Evolutionary conservation across 768 basidiomycete species (phyloP).

Genomic region (Pulveroboletus sp.): DNA sequence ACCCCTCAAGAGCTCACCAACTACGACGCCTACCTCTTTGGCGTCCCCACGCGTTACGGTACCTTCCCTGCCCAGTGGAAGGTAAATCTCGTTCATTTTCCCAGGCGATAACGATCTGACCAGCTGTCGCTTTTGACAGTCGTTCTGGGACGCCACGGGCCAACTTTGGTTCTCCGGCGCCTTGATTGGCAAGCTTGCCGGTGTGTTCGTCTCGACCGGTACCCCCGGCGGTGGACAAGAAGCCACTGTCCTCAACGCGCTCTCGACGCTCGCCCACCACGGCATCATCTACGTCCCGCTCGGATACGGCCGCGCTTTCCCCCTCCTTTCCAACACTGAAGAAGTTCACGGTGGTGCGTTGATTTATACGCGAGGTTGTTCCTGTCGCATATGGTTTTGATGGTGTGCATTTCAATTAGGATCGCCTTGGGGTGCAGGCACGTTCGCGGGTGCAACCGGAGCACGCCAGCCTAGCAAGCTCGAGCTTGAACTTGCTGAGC

Average conservation of each 20-base stretch:
- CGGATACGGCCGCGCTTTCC: constrained; percentile 54
- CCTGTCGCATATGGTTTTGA: background rate
- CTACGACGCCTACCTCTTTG: constrained; percentile 42
- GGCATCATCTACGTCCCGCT: constrained; percentile 71
- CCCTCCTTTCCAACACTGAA: constrained; percentile 40
- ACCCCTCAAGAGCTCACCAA: constrained; percentile 11
- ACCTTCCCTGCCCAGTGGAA: constrained; percentile 56
- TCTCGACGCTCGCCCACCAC: constrained; percentile 69
- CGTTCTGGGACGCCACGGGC: constrained; percentile 78
- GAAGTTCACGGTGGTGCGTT: constrained; percentile 57
- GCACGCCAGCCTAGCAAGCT: constrained; percentile 46
- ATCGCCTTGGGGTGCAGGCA: constrained; percentile 78
- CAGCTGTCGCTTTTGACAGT: constrained; percentile 29
- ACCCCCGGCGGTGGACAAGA: constrained; percentile 78
- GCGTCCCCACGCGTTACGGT: constrained; percentile 45
- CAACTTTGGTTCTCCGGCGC: constrained; percentile 56
- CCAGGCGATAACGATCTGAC: constrained; percentile 1
- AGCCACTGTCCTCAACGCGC: constrained; percentile 44
- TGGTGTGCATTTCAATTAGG: constrained; percentile 34
- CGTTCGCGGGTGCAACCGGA: constrained; percentile 47
- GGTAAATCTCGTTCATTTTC: constrained; percentile 33
- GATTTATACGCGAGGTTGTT: background rate
- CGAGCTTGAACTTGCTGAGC: constrained; percentile 50
- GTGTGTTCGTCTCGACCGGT: constrained; percentile 73
- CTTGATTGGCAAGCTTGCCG: constrained; percentile 71